Evolutionary conservation across 2,329 filamentous ascomycete species (phyloP), one percentile per base, ranked within the genome.

Genomic region (Graphiopsis chlorocephala): DNA sequence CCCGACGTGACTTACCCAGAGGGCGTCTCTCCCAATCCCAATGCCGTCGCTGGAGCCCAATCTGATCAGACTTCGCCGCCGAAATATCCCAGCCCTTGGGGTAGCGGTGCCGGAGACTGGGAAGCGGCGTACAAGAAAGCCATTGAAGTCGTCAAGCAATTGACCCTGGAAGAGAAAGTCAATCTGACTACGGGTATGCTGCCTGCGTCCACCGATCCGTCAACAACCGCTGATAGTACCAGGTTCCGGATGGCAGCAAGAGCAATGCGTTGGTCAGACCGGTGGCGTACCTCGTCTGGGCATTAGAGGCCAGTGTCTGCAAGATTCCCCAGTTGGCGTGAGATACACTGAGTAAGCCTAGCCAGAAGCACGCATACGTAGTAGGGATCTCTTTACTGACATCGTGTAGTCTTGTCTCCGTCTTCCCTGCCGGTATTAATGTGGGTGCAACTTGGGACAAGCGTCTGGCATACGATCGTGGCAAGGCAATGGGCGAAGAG

Each of bases 301-400:
- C 15, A 84, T 93, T 70, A 87, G 85, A 70, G 83, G 87, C 31
- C 80, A 96, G n/a, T 97, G 93, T 76, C 80, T 95, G 81, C 92
- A 97, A 73, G 93, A 97, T 74, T 89, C 90, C 2, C 93, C 93
- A 4, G 81, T 95, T 1, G 93, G 93, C 66, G 81, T 97, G 64
- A 90, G 93, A 62, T 85, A 88, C 65, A 85, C 86, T 68, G 92
- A 96, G 35, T 76, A 74, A 45, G 60, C 20, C 50, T 20, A 20
- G 8, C n/a, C 15, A 10, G 12, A 17, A 5, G 8, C 5, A 11
- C 8, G 4, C n/a, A 10, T 31, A 14, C 11, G 15, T 28, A n/a
- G 17, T 3, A 17, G 4, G 7, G 11, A 25, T 4, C 26, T 31
- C 23, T 20, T 31, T 20, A 20, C 26, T 53, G 29, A 53, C 28